Base-by-base conservation (phyloP, 1,284 basidiomycete genomes). In the Fistulinella cinereoalba region DNA sequence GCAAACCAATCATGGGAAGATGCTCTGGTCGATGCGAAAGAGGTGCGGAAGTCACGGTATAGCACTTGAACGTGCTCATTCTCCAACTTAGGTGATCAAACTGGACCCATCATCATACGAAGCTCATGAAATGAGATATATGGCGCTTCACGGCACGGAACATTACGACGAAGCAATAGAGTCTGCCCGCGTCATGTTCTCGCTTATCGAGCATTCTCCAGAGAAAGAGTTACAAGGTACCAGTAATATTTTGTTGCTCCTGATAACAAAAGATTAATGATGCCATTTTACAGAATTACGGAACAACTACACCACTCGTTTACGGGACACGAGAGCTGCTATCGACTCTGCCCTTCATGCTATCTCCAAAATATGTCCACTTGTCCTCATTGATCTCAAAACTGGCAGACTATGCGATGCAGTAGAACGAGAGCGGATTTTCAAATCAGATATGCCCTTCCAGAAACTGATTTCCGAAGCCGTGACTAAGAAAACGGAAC, bases 101-200 rank as follows among this genome's bases (percentile, higher is more conserved):
- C 27, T 24, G 18, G 43, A 44, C 32, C 23, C 41, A 13, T 43
- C 34, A 7, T 54, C 31, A 1, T 27, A 42, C 33, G 33, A 13
- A 18, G 53, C 37, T n/a, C 41, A 51, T n/a, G 37, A 55, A 37
- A 39, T 37, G 22, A 45, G 45, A 8, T 36, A 45, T 23, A 16
- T 16, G 15, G 46, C 46, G 3, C 36, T 55, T 27, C 27, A 41
- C 7, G 44, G 43, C 9, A 13, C 19, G 16, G 34, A 29, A 22
- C 15, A 43, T 27, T 49, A 44, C n/a, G 19, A 7, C 5, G 46
- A 43, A 36, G 46, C 41, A 1, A 34, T 21, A 9, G 18, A 39
- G n/a, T 40, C 38, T 4, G 21, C 33, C 15, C 18, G 16, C 13
- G 15, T 4, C 10, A 49, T 46, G 44, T 24, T 49, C 28, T 37